Evolutionary conservation across 805 yeast species (phyloP).

Genomic region (Torulaspora gathmanii): DNA sequence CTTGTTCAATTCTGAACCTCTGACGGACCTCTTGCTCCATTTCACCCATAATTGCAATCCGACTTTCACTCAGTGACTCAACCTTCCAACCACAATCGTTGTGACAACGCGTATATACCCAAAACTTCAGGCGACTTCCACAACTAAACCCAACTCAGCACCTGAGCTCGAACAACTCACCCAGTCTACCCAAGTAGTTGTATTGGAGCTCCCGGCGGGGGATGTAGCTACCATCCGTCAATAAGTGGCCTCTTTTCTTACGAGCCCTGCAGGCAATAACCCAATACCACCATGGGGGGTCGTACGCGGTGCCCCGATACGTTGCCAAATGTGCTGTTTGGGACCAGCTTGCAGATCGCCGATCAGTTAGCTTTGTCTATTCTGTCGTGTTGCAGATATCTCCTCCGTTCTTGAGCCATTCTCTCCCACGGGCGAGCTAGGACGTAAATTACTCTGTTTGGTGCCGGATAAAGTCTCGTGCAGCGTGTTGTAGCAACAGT

Average conservation of each 20-base stretch:
- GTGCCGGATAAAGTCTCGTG: too few species aligned
- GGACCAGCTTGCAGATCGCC: neutral
- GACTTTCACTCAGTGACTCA: neutral
- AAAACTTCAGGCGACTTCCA: neutral
- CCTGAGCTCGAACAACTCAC: neutral
- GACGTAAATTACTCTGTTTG: neutral
- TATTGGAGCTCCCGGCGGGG: neutral
- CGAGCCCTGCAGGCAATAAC: neutral
- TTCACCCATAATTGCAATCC: slow-evolving; percentile 1
- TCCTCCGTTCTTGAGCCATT: neutral
- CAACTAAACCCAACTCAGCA: neutral
- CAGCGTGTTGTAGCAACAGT: too few species aligned
- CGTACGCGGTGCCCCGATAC: neutral
- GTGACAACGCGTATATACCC: neutral
- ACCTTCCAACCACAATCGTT: neutral
- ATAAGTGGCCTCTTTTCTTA: neutral
- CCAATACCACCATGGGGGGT: neutral
- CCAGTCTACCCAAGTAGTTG: neutral
- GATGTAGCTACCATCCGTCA: neutral
- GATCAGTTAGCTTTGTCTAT: neutral
- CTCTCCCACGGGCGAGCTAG: neutral
- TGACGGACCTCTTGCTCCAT: slow-evolving; percentile 6
- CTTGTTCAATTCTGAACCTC: slow-evolving; percentile 2
- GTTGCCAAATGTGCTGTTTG: neutral
- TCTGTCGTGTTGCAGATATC: too few species aligned